Base-by-base conservation (phyloP, 1,284 basidiomycete genomes). In the Papiliotrema nemorosa region DNA sequence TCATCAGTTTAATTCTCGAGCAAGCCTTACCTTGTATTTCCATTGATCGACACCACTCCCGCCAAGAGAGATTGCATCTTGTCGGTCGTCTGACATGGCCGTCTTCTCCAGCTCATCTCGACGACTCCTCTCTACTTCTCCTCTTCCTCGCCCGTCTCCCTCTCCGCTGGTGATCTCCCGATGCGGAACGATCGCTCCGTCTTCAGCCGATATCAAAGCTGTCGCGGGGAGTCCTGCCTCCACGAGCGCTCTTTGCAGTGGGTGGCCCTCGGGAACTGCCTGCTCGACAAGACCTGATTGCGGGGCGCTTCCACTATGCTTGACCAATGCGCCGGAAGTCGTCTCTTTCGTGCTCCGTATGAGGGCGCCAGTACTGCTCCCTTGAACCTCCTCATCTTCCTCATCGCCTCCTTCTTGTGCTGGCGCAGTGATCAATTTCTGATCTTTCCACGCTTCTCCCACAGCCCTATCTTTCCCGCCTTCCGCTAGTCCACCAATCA, bases 1-100 rank as follows among this genome's bases (percentile, higher is more conserved):
- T 7, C 49, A 51, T 57, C 47, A 50, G 18, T 53, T 46, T 35
- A 26, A 27, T 14, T 22, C 43, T 24, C 24, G 33, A 38, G 5
- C 38, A 52, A 22, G 34, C 52, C 78, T 55, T 65, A 86, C 90
- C 79, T 86, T 92, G 79, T 92, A 94, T 42, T 81, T 83, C 90
- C 90, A 94, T 0, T 82, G 85, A 67, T 90, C 86, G 16, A 88
- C 86, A 5, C 62, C 60, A 31, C 58, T 67, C 14, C 64, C 65
- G 2, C 52, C 66, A 59, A 89, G 84, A 25, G 89, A 85, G 3
- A 64, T 22, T 36, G 47, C 50, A 22, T 63, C 58, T 13, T 82
- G 80, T 49, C 63, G 72, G 47, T 83, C 75, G 84, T 86, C 69
- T 83, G 80, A 72, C 79, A 81, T 76, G 83, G 83, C 73, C 81